phyloP scores from a whole-genome alignment of 306 rosid species.

The Lablab purpureus region DNA sequence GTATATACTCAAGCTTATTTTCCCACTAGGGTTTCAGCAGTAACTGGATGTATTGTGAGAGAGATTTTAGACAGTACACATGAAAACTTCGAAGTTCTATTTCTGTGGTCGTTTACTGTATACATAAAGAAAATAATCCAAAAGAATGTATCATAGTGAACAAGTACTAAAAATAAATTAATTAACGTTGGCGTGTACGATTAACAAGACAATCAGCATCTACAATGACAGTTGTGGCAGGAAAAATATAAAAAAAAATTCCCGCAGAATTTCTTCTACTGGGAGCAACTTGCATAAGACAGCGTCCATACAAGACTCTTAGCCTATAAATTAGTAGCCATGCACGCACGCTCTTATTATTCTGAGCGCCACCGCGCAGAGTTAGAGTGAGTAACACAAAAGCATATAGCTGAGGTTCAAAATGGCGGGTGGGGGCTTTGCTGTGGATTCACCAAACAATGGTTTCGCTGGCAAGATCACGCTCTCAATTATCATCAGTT shows the following conservation, averaged over 20 bases:
- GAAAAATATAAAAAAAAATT: background rate
- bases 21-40: no score
- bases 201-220: background rate
- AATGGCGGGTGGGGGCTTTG: conserved; percentile 69
- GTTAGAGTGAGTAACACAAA: background rate
- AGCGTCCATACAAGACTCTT: background rate
- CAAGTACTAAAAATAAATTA: background rate
- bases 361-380: background rate
- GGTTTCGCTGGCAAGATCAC: conserved; percentile 59
- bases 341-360: background rate
- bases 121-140: background rate
- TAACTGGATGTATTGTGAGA: no score
- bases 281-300: background rate
- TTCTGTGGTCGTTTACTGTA: no score
- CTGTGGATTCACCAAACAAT: conserved; percentile 44
- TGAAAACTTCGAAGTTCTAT: no score
- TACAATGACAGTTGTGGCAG: background rate
- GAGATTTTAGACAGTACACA: no score
- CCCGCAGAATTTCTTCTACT: background rate
- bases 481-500: conserved; percentile 59
- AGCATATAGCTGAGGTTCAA: background rate
- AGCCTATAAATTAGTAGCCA: conserved; percentile 35
- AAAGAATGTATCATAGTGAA: background rate
- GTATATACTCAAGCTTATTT: background rate
- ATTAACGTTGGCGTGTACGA: background rate